phyloP scores from a whole-genome alignment of 805 yeast genomes.

The Yarrowia yakushimensis region DNA sequence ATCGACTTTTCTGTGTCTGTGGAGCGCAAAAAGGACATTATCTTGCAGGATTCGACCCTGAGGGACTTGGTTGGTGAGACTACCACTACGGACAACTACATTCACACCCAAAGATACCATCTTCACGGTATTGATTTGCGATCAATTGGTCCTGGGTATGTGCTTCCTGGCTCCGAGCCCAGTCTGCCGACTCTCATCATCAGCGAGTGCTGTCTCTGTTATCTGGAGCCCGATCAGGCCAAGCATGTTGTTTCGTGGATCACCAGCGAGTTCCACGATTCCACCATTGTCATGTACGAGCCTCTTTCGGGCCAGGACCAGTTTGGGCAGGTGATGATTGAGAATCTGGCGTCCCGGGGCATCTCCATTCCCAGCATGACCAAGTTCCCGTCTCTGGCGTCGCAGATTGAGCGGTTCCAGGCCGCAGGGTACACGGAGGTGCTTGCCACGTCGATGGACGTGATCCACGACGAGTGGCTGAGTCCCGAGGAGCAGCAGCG shows the following conservation, averaged over 20 bases:
- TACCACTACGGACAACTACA: not conserved
- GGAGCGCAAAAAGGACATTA: slow-evolving; percentile 49
- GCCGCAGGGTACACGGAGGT: slow-evolving; percentile 34
- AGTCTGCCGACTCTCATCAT: slow-evolving; percentile 56
- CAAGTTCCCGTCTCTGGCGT: slow-evolving; percentile 47
- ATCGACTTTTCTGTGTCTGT: slow-evolving; percentile 60
- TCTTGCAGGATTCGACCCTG: slow-evolving; percentile 40
- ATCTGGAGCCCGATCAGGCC: slow-evolving; percentile 53
- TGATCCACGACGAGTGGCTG: slow-evolving; percentile 46
- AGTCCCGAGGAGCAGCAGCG: slow-evolving; percentile 41
- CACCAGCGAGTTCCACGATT: slow-evolving; percentile 32
- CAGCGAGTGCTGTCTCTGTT: slow-evolving; percentile 77
- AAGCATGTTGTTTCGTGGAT: slow-evolving; percentile 46
- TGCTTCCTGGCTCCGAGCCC: slow-evolving; percentile 35
- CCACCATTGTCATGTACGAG: slow-evolving; percentile 54
- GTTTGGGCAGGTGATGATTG: slow-evolving; percentile 67
- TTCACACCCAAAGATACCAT: slow-evolving; percentile 44
- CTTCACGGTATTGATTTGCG: slow-evolving; percentile 57
- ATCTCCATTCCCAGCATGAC: slow-evolving; percentile 57
- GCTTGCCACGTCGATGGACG: slow-evolving; percentile 45
- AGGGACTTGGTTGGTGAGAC: slow-evolving; percentile 33
- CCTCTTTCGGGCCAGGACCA: slow-evolving; percentile 61
- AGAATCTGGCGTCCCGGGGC: slow-evolving; percentile 58
- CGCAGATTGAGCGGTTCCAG: slow-evolving; percentile 43
- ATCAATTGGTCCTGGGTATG: slow-evolving; percentile 30